phyloP scores from a whole-genome alignment of 805 yeast genomes.

The Torulaspora quercuum region DNA sequence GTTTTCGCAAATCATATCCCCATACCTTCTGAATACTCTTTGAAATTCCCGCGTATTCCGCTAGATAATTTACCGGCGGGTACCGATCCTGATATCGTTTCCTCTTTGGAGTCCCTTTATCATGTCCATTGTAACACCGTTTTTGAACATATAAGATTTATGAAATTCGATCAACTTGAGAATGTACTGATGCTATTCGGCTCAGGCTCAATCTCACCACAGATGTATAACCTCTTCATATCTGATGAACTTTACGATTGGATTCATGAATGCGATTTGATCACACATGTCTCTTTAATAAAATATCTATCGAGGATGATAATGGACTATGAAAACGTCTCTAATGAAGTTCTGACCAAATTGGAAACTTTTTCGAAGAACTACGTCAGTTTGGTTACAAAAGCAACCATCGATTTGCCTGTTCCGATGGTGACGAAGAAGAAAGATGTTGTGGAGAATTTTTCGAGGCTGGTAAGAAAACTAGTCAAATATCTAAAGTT shows the following conservation, averaged over 20 bases:
- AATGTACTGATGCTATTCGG: constrained; percentile 51
- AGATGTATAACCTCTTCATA: constrained; percentile 56
- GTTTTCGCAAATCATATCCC: constrained; percentile 24
- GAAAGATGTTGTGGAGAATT: constrained; percentile 50
- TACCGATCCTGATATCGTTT: constrained; percentile 54
- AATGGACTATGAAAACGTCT: constrained; percentile 50
- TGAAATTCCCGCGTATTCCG: constrained; percentile 42
- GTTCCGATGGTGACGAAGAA: constrained; percentile 49
- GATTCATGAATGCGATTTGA: constrained; percentile 64
- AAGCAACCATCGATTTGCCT: constrained; percentile 47
- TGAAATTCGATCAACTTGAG: constrained; percentile 62
- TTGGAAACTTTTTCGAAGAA: constrained; percentile 51
- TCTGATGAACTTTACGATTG: constrained; percentile 51
- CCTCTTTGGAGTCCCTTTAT: constrained; percentile 60
- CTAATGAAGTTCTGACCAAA: constrained; percentile 51
- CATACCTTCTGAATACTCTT: constrained; percentile 25
- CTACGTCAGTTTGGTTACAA: constrained; percentile 45
- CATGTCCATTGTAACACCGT: constrained; percentile 59
- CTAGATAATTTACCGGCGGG: constrained; percentile 40
- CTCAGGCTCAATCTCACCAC: constrained; percentile 53
- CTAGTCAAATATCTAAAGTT: constrained; percentile 52
- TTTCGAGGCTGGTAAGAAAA: constrained; percentile 51
- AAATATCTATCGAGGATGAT: constrained; percentile 61
- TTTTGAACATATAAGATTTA: constrained; percentile 61
- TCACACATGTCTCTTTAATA: constrained; percentile 53